Conservation (phyloP, 345 rosid species). For the Atalantia buxifolia region DNA sequence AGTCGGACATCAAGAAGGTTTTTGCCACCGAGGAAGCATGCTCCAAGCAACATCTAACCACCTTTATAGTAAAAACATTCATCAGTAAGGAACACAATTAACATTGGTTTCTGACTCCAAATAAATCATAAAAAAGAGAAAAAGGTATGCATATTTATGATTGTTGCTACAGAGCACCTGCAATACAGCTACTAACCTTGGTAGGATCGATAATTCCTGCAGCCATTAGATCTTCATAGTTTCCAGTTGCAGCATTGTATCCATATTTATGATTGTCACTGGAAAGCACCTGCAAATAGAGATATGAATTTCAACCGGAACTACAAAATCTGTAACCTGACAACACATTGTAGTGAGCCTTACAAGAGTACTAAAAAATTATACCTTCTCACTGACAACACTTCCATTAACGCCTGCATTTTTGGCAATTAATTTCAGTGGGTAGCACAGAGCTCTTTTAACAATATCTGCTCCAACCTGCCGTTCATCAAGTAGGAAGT, state of each 20-base stretch:
- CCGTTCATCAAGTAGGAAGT: not conserved
- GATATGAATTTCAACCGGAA: not conserved
- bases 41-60: constrained; percentile 99
- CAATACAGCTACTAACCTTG: constrained; percentile 41
- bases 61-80: constrained; percentile 35
- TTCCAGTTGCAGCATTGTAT: constrained; percentile 94
- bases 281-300: constrained; percentile 58
- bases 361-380: not conserved
- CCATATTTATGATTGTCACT: constrained; percentile 66
- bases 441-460: constrained; percentile 87
- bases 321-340: not conserved
- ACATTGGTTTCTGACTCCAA: not conserved
- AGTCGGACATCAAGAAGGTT: constrained; percentile 97
- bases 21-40: constrained; percentile 98
- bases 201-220: constrained; percentile 98
- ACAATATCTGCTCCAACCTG: constrained; percentile 97
- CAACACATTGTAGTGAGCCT: not conserved
- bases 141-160: not conserved
- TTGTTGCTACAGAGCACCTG: no score
- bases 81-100: not conserved
- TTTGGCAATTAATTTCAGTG: constrained; percentile 87
- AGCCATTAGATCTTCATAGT: constrained; percentile 92
- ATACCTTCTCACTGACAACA: constrained; percentile 90
- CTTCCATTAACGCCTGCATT: constrained; percentile 97
- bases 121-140: not conserved